A percentile compares a stretch with the other conserved stretches of the same genome.
Evolutionary conservation across 306 rosid genomes (phyloP).

Genomic region (Trifolium dubium): DNA sequence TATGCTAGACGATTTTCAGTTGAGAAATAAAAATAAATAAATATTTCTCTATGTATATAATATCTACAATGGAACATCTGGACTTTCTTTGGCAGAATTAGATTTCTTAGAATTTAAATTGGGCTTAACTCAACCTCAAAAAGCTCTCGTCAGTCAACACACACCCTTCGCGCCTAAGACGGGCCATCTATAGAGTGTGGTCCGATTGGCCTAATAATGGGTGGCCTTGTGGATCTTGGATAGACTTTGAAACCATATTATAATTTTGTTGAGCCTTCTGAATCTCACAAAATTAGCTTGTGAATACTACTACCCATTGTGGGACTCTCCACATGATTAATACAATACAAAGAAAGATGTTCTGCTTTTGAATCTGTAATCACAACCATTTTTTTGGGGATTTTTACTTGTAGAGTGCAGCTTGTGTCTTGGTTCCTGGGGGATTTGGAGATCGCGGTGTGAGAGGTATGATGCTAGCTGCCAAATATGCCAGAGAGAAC

Average conservation of each 20-base stretch:
- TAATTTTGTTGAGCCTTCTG: not conserved
- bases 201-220: not conserved
- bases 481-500: slow-evolving; percentile 96
- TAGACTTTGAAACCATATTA: not conserved
- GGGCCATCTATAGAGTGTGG: not conserved
- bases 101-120: slow-evolving; percentile 3
- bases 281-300: not conserved
- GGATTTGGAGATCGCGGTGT: slow-evolving; percentile 99
- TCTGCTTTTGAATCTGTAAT: slow-evolving; percentile 34
- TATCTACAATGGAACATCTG: slow-evolving; percentile 20
- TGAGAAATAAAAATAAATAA: slow-evolving; percentile 4
- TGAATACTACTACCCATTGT: not conserved
- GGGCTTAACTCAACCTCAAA: not conserved
- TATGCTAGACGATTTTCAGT: slow-evolving; percentile 8
- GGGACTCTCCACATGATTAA: slow-evolving; percentile 1
- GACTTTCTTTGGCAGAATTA: slow-evolving; percentile 28
- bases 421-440: slow-evolving; percentile 96
- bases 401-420: slow-evolving; percentile 70
- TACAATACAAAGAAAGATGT: slow-evolving; percentile 34
- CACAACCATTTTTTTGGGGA: slow-evolving; percentile 28
- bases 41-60: slow-evolving; percentile 20
- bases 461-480: slow-evolving; percentile 93
- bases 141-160: not conserved
- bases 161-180: not conserved
- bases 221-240: not conserved